Evolutionary conservation across 345 rosid species (phyloP), one percentile per base, ranked within the genome.

Genomic region (Abelmoschus esculentus): DNA sequence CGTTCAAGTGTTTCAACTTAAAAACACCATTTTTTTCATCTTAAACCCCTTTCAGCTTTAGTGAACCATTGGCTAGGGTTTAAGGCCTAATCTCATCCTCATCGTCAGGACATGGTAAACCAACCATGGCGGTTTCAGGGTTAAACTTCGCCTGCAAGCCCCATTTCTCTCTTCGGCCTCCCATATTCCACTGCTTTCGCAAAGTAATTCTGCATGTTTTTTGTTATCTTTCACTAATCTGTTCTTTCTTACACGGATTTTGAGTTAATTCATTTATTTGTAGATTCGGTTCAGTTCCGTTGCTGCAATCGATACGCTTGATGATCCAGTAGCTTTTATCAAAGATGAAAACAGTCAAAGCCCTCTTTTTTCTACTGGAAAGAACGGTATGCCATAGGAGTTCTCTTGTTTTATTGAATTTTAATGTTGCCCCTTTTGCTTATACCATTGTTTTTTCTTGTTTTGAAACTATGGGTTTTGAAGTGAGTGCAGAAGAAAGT

Each of bases 41-140:
- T 9, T 56, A 10, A 82, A 83, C n/a, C 78, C 87, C 88, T 78
- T 5, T 57, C 63, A 19, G 58, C 18, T 38, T 44, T 19, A 55
- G 60, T 57, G 34, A 60, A 69, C 13, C 74, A 40, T 7, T 36
- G 14, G 14, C 12, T 28, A 67, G 79, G 84, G 81, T 56, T 82
- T 82, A 60, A 82, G 75, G 57, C 70, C 26, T 49, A 7, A 12
- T 53, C 61, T 53, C 63, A 74, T 66, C 74, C 54, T 80, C 47
- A 6, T 59, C 49, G 32, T 19, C 69, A 62, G 17, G 75, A 58
- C 70, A 85, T 83, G 83, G 71, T 77, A 76, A 79, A 46, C 44
- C 31, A 63, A 26, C 71, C 46, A 88, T 88, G 93, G 82, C 84
- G 69, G 73, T 83, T 78, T 77, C 87, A 2, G 83, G 89, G 36